Conservation (phyloP, 495 filamentous ascomycete genomes). For the Corynascus novoguineensis region DNA sequence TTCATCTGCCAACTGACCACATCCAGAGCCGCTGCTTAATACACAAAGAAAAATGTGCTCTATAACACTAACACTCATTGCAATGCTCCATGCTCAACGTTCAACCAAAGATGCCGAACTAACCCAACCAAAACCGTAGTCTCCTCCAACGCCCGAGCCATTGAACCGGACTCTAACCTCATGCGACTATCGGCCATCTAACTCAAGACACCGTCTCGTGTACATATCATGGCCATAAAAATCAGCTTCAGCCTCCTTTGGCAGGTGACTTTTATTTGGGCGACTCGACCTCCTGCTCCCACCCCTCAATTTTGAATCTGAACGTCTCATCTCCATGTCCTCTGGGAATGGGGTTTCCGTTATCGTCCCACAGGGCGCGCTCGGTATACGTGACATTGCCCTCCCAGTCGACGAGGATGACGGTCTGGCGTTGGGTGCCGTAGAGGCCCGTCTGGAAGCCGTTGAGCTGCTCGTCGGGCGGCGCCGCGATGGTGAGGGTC, state of each 20-base stretch:
- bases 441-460: slow-evolving; percentile 59
- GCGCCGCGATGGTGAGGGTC: slow-evolving; percentile 26
- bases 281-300: slow-evolving; percentile 24
- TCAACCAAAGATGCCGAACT: background rate
- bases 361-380: slow-evolving; percentile 69
- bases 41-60: background rate
- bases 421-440: slow-evolving; percentile 90
- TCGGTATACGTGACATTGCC: slow-evolving; percentile 79
- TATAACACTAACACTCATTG: background rate
- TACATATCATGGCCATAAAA: background rate
- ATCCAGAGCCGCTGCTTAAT: background rate
- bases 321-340: slow-evolving; percentile 59
- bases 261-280: slow-evolving; percentile 1
- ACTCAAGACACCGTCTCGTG: background rate
- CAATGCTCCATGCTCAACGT: background rate
- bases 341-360: slow-evolving; percentile 54
- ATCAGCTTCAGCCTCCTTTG: background rate
- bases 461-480: slow-evolving; percentile 27
- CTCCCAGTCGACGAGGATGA: slow-evolving; percentile 69
- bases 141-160: background rate
- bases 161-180: background rate
- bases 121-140: background rate
- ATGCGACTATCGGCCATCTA: background rate
- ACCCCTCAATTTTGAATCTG: slow-evolving; percentile 56
- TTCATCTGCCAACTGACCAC: background rate